Evolutionary conservation across 2,329 filamentous ascomycete species (phyloP).

Genomic region (Magnaporthales sp.): DNA sequence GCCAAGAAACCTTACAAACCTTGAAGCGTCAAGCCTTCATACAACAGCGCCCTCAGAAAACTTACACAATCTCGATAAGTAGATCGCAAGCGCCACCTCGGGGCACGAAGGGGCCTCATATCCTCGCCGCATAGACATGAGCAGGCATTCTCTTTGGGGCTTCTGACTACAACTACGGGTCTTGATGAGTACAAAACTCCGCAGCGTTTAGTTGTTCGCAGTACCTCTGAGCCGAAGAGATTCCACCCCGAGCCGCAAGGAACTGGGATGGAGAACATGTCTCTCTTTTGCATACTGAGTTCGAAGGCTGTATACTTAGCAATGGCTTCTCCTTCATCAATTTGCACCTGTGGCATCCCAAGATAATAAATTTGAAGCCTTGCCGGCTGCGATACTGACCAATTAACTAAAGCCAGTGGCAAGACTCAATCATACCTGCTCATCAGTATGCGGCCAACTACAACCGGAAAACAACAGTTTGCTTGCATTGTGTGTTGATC

Average conservation of each 20-base stretch:
- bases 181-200: not conserved
- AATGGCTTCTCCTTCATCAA: not conserved
- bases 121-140: too few relatives aligned
- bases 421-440: not conserved
- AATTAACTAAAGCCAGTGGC: not conserved
- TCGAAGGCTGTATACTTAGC: not conserved
- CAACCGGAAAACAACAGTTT: not conserved
- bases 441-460: not conserved
- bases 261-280: not conserved
- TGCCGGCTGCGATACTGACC: not conserved
- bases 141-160: not conserved
- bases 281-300: not conserved
- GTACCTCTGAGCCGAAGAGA: not conserved
- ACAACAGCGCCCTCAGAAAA: not conserved
- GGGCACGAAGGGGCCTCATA: too few relatives aligned
- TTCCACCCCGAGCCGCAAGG: too few relatives aligned
- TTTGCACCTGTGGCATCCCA: not conserved
- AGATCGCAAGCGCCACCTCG: too few relatives aligned
- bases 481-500: not conserved
- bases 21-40: not conserved
- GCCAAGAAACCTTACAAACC: not conserved
- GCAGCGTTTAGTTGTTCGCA: not conserved
- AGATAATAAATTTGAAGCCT: too few relatives aligned
- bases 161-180: not conserved
- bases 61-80: not conserved